Evolutionary conservation across 345 rosid genomes (phyloP).

Genomic region (Eucalyptus caleyi): DNA sequence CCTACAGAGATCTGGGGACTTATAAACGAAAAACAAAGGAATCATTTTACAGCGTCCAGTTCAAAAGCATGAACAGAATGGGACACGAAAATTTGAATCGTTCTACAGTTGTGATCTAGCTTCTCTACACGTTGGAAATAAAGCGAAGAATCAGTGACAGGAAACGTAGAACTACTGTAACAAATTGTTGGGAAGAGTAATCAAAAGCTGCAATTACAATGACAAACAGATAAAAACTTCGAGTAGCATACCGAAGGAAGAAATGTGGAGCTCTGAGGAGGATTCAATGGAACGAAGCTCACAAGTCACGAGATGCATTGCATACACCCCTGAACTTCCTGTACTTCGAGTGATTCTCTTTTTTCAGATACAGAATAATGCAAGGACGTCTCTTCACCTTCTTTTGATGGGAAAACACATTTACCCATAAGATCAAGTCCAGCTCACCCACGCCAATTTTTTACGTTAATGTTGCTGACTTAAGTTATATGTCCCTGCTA

Average conservation of each 20-base stretch:
- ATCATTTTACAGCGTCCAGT: not conserved
- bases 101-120: not conserved
- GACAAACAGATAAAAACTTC: not conserved
- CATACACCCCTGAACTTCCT: not conserved
- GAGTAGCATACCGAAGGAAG: not conserved
- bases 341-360: not conserved
- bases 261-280: not conserved
- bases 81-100: not conserved
- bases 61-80: not conserved
- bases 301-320: not conserved
- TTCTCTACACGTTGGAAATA: not conserved
- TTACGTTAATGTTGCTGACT: not conserved
- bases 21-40: not conserved
- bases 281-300: not conserved
- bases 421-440: not conserved
- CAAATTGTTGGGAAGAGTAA: not conserved
- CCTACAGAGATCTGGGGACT: not conserved
- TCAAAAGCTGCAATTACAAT: not conserved
- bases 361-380: not conserved
- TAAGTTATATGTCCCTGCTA: too few species aligned
- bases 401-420: not conserved
- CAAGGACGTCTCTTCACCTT: not conserved
- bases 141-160: not conserved
- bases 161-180: not conserved
- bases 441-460: not conserved